Conservation (phyloP, 129 eudicot species). For the Lactuca saligna region DNA sequence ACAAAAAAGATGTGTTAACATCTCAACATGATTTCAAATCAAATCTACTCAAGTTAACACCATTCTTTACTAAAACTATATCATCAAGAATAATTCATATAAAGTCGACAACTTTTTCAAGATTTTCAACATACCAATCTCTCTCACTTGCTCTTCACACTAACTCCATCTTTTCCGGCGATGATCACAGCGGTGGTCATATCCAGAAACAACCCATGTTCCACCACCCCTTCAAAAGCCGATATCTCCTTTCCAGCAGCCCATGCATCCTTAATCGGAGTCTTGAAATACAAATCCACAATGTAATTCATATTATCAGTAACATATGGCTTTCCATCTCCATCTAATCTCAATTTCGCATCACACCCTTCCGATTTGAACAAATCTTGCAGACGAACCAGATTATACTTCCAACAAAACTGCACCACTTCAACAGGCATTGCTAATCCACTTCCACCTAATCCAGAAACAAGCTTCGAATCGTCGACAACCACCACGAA, state of each 20-base stretch:
- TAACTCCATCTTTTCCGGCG: constrained; percentile 81
- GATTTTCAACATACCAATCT: not conserved
- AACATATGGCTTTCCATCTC: constrained; percentile 79
- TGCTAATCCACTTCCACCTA: constrained; percentile 91
- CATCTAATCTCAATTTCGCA: constrained; percentile 79
- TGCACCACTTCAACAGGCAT: constrained; percentile 99
- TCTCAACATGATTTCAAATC: not conserved
- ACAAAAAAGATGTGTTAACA: not conserved
- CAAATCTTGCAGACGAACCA: constrained; percentile 60
- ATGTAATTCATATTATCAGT: constrained; percentile 87
- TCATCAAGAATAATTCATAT: constrained; percentile 13
- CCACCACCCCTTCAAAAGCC: constrained; percentile 87
- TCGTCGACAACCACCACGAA: constrained; percentile 88
- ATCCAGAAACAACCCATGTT: constrained; percentile 91
- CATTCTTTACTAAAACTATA: not conserved
- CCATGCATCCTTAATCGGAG: constrained; percentile 71
- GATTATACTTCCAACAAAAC: constrained; percentile 92
- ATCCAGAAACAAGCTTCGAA: constrained; percentile 66
- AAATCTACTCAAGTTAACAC: constrained; percentile 2
- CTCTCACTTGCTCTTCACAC: constrained; percentile 63
- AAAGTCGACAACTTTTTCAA: not conserved
- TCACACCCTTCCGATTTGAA: constrained; percentile 73
- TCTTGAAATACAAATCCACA: constrained; percentile 89
- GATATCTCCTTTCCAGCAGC: constrained; percentile 83
- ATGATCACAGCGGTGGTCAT: constrained; percentile 88